Evolutionary conservation across 2,329 filamentous ascomycete species (phyloP).

Genomic region (Arthrobotrys iridis): DNA sequence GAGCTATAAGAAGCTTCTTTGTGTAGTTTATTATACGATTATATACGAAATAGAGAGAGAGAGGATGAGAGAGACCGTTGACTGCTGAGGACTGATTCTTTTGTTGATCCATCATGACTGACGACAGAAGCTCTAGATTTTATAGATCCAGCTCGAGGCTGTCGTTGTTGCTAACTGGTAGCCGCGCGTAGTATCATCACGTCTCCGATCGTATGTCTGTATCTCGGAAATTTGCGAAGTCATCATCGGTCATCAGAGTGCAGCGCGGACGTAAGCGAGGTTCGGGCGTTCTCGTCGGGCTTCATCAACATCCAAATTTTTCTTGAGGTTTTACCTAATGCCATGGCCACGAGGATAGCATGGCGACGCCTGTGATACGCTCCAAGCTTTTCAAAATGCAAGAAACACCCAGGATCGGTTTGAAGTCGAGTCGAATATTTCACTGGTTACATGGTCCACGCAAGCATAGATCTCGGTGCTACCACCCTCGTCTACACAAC

Average conservation of each 20-base stretch:
- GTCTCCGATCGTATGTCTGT: neutral
- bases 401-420: no score
- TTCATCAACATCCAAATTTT: neutral
- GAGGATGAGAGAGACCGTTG: neutral
- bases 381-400: no score
- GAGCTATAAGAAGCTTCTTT: neutral
- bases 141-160: neutral
- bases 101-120: neutral
- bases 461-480: no score
- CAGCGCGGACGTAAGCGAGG: conserved; percentile 2
- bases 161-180: no score
- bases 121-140: neutral
- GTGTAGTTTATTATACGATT: neutral
- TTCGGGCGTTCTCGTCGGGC: neutral
- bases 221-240: conserved; percentile 2
- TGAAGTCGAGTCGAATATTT: no score
- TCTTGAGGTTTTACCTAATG: conserved; percentile 4
- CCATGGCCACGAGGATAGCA: neutral
- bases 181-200: no score
- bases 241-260: conserved; percentile 13
- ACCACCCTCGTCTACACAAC: no score
- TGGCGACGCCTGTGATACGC: neutral
- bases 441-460: no score
- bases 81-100: neutral
- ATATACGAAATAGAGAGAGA: no score